Base-by-base conservation (phyloP, 768 basidiomycete genomes). In the Hypholoma sublateritium region DNA sequence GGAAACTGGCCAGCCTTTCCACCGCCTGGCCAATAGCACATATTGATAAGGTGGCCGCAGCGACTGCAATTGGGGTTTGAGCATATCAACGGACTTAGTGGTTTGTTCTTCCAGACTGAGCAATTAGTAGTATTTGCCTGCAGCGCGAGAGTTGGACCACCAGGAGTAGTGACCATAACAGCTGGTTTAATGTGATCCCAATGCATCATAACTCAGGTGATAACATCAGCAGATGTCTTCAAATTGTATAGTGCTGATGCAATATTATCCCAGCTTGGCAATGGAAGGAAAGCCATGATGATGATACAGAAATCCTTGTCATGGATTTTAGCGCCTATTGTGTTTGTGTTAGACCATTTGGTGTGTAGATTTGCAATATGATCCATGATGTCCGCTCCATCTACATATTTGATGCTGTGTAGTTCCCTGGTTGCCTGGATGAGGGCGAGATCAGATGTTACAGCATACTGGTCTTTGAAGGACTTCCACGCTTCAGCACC, bases 1-100 rank as follows among this genome's bases (percentile, higher is more conserved):
- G 69, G 71, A 39, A 67, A 69, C 49, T 76, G 74, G 7, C 74
- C 74, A 37, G 73, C 25, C 25, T 28, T 75, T 12, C 73, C 71
- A 16, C 72, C 69, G 0, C 74, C 73, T 11, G 59, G 59, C 60
- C 62, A 67, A 63, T 70, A 77, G 55, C 73, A 75, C 5, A 67
- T 57, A 3, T 60, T 62, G 3, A 62, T 62, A 6, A 56, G 43
- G 34, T 75, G 72, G 0, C 71, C 66, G 0, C n/a, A 35, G 14
- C 47, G 36, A 11, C 58, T 41, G 48, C 72, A 74, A 34, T 67
- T 66, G 1, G 53, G 43, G 62, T 67, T 65, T 1, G 53, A 47
- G 45, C 62, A 64, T 7, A 53, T 19, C 9, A 53, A 14, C 12
- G 53, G 37, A 0, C 44, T 28, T 5, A n/a, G 24, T 4, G 35